Conservation (phyloP, 768 basidiomycete genomes). For the Suillus tomentosus region DNA sequence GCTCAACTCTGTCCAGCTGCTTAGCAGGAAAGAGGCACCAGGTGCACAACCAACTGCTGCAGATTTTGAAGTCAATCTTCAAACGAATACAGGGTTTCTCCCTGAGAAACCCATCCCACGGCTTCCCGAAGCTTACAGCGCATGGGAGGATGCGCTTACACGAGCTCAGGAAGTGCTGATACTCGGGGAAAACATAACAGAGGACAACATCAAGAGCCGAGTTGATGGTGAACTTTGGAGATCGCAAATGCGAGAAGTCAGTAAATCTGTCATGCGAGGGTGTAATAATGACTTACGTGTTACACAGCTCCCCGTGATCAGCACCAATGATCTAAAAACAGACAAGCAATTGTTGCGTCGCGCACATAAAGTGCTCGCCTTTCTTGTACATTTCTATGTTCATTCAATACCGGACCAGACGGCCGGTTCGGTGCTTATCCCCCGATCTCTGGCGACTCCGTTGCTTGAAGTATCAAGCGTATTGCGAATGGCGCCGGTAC, state of each 20-base stretch:
- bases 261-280: constrained; percentile 29
- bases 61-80: constrained; percentile 54
- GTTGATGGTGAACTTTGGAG: constrained; percentile 71
- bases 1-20: constrained; percentile 45
- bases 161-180: constrained; percentile 55
- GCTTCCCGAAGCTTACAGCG: constrained; percentile 51
- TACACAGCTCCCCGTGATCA: constrained; percentile 70
- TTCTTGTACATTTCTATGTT: constrained; percentile 87
- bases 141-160: constrained; percentile 73
- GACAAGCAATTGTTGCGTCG: constrained; percentile 72
- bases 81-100: constrained; percentile 76
- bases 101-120: constrained; percentile 63
- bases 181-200: constrained; percentile 57
- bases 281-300: constrained; percentile 17
- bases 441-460: constrained; percentile 75
- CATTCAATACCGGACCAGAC: constrained; percentile 63
- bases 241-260: constrained; percentile 57
- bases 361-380: constrained; percentile 88
- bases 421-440: constrained; percentile 56
- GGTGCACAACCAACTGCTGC: constrained; percentile 38
- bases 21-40: constrained; percentile 30
- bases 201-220: constrained; percentile 49
- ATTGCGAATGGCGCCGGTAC: constrained; percentile 87
- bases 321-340: constrained; percentile 49
- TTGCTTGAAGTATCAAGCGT: constrained; percentile 72